phyloP scores from a whole-genome alignment of 2,329 filamentous ascomycete species.

The Neurospora crassa region DNA sequence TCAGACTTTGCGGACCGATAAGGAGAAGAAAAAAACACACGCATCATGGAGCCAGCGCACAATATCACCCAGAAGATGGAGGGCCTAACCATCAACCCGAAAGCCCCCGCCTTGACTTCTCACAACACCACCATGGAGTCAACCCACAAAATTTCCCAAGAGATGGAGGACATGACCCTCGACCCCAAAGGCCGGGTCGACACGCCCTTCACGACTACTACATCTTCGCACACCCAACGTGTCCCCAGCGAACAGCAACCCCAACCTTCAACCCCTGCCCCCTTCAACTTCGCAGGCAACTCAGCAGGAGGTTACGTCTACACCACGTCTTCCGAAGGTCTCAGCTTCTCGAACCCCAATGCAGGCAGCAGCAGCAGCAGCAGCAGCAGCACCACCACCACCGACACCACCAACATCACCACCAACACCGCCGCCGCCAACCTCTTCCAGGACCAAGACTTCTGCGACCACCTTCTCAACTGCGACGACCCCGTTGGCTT shows the following conservation, averaged over 20 bases:
- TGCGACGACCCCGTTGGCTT: not conserved
- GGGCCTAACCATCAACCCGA: not conserved
- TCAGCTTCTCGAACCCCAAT: not conserved
- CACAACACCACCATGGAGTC: not conserved
- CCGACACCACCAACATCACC: not conserved
- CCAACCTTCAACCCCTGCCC: not conserved
- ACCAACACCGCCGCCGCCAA: not conserved
- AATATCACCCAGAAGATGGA: not conserved
- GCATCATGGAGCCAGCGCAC: not conserved
- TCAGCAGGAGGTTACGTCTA: not conserved
- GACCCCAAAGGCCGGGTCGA: not conserved
- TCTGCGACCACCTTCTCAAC: not conserved
- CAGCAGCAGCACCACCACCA: not conserved
- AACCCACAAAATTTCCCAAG: not conserved
- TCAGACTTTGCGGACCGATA: not conserved
- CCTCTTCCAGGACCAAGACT: not conserved
- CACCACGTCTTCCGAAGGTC: not conserved
- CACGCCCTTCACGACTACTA: not conserved
- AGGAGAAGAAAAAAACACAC: not conserved
- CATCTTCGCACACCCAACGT: not conserved
- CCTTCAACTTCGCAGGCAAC: not conserved
- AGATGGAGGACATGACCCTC: not conserved
- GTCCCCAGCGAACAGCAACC: not conserved
- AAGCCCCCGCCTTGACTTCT: not conserved
- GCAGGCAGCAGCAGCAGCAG: not conserved